Percentiles rank a stretch among this genome's conserved stretches.
These are phyloP conservation scores for Leishmania aethiopica DNA, from an alignment of 208 protist genomes.

Conservation along the genomic window DNA sequence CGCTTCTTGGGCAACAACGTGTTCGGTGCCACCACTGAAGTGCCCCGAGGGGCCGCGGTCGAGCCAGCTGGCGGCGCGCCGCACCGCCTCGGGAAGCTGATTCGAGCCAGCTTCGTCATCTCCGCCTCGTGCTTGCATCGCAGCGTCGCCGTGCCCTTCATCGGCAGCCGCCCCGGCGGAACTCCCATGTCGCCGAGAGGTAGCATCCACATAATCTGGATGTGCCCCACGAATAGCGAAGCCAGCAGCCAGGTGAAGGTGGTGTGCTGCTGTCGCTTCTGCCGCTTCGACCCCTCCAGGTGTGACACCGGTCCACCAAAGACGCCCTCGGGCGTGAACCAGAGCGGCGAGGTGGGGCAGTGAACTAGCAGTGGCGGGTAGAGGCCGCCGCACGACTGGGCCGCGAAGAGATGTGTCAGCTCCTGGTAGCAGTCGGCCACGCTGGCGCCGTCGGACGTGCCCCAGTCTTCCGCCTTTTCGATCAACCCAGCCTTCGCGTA, in stretches of 20 bases:
- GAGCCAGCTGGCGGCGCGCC: not conserved
- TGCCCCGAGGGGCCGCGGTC: not conserved
- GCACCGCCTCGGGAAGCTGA: constrained; percentile 14
- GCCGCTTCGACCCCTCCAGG: constrained; percentile 11
- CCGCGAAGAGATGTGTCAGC: constrained; percentile 47
- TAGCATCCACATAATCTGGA: constrained; percentile 11
- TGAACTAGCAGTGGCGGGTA: constrained; percentile 66
- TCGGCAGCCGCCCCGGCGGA: not conserved
- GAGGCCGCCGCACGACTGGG: constrained; percentile 62
- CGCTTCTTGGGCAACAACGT: constrained; percentile 24
- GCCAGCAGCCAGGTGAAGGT: constrained; percentile 31
- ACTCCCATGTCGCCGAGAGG: not conserved
- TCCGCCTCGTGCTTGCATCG: constrained; percentile 19
- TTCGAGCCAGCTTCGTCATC: constrained; percentile 8
- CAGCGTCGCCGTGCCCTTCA: constrained; percentile 13
- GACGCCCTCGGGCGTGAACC: constrained; percentile 31
- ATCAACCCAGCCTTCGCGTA: constrained; percentile 25
- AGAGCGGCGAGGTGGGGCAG: constrained; percentile 42
- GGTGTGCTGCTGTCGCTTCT: constrained; percentile 27
- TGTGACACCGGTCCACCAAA: constrained; percentile 11
- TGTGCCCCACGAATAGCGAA: constrained; percentile 25
- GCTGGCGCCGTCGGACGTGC: not conserved
- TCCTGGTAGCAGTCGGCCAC: constrained; percentile 40
- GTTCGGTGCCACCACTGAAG: constrained; percentile 16
- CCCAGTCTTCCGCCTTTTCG: not conserved